These are phyloP conservation scores for Tephrocybe sp. DNA, from an alignment of 768 basidiomycete species.

Conservation along the genomic window DNA sequence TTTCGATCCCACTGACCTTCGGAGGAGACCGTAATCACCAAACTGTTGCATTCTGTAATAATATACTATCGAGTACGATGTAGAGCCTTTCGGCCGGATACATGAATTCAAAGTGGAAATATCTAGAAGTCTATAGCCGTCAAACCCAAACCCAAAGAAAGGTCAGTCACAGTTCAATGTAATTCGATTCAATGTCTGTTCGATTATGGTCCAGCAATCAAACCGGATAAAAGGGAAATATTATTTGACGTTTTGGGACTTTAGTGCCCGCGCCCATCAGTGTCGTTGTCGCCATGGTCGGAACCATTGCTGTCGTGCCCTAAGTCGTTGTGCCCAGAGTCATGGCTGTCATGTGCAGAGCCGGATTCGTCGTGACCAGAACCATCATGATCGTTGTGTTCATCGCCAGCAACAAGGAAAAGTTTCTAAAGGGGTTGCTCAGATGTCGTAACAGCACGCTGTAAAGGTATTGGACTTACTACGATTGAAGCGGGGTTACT, in stretches of 20 bases:
- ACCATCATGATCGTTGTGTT: not conserved
- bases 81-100: too few relatives aligned
- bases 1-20: too few relatives aligned
- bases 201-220: too few relatives aligned
- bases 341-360: not conserved
- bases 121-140: too few relatives aligned
- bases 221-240: not conserved
- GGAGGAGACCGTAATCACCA: too few relatives aligned
- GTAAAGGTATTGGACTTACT: slow-evolving; percentile 26
- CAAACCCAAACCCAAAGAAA: too few relatives aligned
- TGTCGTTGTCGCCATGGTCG: not conserved
- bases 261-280: not conserved
- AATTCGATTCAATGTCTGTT: too few relatives aligned
- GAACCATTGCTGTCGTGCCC: too few relatives aligned
- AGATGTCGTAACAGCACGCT: not conserved
- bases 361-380: not conserved
- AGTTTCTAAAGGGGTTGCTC: slow-evolving; percentile 13
- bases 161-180: too few relatives aligned
- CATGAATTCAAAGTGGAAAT: too few relatives aligned
- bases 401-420: slow-evolving; percentile 13
- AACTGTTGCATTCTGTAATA: too few relatives aligned
- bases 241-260: not conserved
- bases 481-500: slow-evolving; percentile 29
- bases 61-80: too few relatives aligned
- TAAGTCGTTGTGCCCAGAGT: not conserved